Percentiles rank a stretch among this genome's conserved stretches.
Evolutionary conservation across 352 stramenopile species (phyloP).

Genomic region (Lagenidium sp.): DNA sequence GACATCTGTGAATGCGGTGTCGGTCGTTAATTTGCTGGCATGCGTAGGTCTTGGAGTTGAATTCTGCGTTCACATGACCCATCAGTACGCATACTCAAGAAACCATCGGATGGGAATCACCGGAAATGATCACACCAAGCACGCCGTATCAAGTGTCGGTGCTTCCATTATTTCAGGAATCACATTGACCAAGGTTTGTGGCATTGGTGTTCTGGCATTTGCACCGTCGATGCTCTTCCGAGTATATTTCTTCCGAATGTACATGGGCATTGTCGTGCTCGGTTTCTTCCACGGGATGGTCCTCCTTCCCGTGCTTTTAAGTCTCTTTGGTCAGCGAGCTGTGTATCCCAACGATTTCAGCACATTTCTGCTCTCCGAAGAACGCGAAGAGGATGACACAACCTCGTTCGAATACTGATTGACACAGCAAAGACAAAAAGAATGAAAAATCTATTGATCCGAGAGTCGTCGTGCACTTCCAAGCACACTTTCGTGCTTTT

Average conservation of each 20-base stretch:
- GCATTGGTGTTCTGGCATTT: constrained; percentile 84
- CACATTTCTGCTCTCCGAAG: constrained; percentile 63
- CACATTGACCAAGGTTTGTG: constrained; percentile 89
- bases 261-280: constrained; percentile 79
- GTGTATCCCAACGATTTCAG: constrained; percentile 53
- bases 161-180: constrained; percentile 87
- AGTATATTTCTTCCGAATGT: constrained; percentile 93
- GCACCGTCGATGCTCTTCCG: constrained; percentile 88
- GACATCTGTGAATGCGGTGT: constrained; percentile 87
- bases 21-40: constrained; percentile 85
- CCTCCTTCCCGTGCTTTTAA: constrained; percentile 75
- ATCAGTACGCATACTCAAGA: constrained; percentile 68
- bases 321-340: constrained; percentile 43
- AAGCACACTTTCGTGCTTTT: background rate
- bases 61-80: constrained; percentile 84
- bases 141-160: constrained; percentile 68
- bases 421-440: background rate
- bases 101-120: constrained; percentile 38
- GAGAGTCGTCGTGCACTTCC: too few species aligned
- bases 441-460: background rate
- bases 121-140: constrained; percentile 48
- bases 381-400: constrained; percentile 46
- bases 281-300: constrained; percentile 82
- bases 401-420: too few species aligned
- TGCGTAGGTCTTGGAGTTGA: constrained; percentile 84